phyloP scores from a whole-genome alignment of 768 basidiomycete species.

The Xanthoconium stramineum region DNA sequence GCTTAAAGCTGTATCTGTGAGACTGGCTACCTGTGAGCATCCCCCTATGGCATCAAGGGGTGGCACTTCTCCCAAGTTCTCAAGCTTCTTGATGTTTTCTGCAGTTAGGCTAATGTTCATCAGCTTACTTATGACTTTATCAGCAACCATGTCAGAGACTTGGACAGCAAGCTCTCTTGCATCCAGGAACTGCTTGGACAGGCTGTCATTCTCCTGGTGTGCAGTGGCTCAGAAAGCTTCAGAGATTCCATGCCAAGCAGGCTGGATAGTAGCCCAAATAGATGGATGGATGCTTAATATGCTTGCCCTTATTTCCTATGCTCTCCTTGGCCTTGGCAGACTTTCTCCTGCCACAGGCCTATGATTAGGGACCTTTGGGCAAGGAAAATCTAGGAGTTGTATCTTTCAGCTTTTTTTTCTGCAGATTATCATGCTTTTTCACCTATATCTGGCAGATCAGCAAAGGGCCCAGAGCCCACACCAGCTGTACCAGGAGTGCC shows the following conservation, averaged over 20 bases:
- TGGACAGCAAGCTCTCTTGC: neutral
- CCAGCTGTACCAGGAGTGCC: no score
- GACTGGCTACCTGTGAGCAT: neutral
- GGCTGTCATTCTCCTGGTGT: neutral
- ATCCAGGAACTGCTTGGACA: neutral
- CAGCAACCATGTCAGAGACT: neutral
- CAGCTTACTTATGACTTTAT: neutral
- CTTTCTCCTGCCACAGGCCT: no score
- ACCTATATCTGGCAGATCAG: no score
- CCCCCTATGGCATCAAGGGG: neutral
- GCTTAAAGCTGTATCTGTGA: neutral
- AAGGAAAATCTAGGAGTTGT: no score
- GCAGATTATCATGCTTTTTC: no score
- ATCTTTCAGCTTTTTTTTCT: no score
- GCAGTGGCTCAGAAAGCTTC: no score
- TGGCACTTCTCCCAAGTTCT: neutral
- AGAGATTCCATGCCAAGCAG: neutral
- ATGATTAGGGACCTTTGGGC: no score
- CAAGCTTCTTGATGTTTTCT: neutral
- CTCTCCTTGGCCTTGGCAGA: no score
- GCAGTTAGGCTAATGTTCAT: neutral
- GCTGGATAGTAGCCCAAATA: neutral
- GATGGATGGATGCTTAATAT: neutral
- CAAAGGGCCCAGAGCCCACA: no score
- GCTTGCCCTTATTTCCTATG: no score